phyloP scores from a whole-genome alignment of 441 rosid genomes.

The Melianthus villosus region DNA sequence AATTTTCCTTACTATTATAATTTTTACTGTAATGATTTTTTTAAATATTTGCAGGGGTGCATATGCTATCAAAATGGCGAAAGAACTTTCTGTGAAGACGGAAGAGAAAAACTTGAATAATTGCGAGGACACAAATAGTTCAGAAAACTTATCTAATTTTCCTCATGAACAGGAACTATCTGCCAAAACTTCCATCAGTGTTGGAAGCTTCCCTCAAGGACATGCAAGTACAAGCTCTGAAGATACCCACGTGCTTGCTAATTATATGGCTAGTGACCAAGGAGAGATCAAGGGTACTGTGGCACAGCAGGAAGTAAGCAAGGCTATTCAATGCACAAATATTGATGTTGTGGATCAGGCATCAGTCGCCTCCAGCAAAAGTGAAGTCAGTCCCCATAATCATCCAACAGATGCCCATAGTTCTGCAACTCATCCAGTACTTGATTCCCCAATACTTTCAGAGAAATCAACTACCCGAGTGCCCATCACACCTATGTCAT shows the following conservation, averaged over 20 bases:
- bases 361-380: conserved; percentile 40
- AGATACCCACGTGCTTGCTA: conserved; percentile 36
- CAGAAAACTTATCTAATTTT: conserved; percentile 78
- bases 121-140: conserved; percentile 54
- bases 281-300: conserved; percentile 22
- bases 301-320: conserved; percentile 33
- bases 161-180: conserved; percentile 84
- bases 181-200: conserved; percentile 62
- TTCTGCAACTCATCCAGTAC: conserved; percentile 40
- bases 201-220: conserved; percentile 84
- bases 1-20: neutral
- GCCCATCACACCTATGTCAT: conserved; percentile 36
- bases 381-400: conserved; percentile 31
- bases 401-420: conserved; percentile 56
- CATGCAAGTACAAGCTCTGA: conserved; percentile 86
- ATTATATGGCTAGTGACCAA: conserved; percentile 33
- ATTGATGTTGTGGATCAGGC: conserved; percentile 32
- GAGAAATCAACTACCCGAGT: conserved; percentile 61
- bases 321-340: conserved; percentile 32
- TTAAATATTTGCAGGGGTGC: conserved; percentile 62
- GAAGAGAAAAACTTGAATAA: conserved; percentile 83
- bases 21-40: conserved; percentile 5
- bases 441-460: conserved; percentile 72
- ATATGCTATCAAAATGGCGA: conserved; percentile 82
- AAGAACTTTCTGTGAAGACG: conserved; percentile 50